A percentile compares a stretch with the other conserved stretches of the same genome.
These are phyloP conservation scores for Lachnellula cervina DNA, from an alignment of 2,329 filamentous ascomycete genomes.

Conservation along the genomic window DNA sequence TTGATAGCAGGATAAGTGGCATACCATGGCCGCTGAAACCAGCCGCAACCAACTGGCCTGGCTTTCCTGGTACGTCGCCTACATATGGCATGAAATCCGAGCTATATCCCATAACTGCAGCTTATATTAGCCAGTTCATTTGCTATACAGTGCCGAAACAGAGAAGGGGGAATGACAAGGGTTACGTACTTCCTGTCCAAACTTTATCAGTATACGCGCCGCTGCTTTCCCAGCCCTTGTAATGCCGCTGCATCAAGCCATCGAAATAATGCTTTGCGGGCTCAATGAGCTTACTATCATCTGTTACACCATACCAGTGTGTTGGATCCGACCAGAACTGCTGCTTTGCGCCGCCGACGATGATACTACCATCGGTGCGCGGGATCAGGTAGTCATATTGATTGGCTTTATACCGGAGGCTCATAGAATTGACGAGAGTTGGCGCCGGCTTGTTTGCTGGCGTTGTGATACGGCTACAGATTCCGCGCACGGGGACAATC, in stretches of 20 bases:
- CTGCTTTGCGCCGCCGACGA: conserved; percentile 38
- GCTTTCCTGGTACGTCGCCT: conserved; percentile 37
- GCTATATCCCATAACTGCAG: conserved; percentile 39
- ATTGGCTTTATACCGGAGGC: conserved; percentile 37
- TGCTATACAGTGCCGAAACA: neutral
- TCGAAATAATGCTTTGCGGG: conserved; percentile 41
- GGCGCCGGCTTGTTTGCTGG: neutral
- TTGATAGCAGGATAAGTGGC: conserved; percentile 40
- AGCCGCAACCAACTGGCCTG: conserved; percentile 40
- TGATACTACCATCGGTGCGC: conserved; percentile 29
- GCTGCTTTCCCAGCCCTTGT: conserved; percentile 44
- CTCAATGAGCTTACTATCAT: conserved; percentile 43
- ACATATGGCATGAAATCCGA: conserved; percentile 41
- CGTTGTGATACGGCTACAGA: conserved; percentile 28
- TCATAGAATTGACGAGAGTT: conserved; percentile 1
- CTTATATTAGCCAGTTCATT: neutral
- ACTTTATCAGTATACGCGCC: conserved; percentile 32
- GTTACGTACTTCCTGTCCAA: conserved; percentile 17
- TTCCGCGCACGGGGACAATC: conserved; percentile 50
- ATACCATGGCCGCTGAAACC: conserved; percentile 51
- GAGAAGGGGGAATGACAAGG: neutral
- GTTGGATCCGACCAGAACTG: conserved; percentile 32
- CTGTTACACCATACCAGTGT: conserved; percentile 43
- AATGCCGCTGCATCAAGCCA: conserved; percentile 44
- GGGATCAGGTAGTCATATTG: conserved; percentile 47